Conservation (phyloP, 805 yeast species). For the Suhomyces xylopsoci region DNA sequence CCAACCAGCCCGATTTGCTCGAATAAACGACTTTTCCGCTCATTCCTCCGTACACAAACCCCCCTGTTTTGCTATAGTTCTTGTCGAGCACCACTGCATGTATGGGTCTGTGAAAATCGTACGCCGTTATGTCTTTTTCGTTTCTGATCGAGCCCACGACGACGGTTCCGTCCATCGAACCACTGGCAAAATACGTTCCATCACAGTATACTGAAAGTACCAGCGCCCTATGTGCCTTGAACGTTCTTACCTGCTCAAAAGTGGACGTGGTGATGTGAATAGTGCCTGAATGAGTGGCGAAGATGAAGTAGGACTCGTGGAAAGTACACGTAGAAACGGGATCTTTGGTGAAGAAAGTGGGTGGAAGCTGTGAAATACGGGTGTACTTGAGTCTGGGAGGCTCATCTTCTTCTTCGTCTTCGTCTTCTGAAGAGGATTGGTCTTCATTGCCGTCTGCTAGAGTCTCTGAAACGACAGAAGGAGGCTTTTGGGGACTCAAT, state of each 20-base stretch:
- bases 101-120: conserved; percentile 82
- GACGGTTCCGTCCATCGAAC: conserved; percentile 91
- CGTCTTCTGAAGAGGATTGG: conserved; percentile 15
- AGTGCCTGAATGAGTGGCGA: conserved; percentile 89
- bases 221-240: conserved; percentile 84
- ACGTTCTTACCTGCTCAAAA: conserved; percentile 61
- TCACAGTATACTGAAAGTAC: conserved; percentile 70
- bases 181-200: conserved; percentile 75
- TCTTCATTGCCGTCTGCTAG: conserved; percentile 4
- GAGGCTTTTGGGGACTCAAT: background rate
- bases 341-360: conserved; percentile 68
- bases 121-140: conserved; percentile 62
- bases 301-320: conserved; percentile 59
- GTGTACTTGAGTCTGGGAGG: conserved; percentile 78
- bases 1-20: conserved; percentile 76
- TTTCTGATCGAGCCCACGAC: conserved; percentile 70
- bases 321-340: conserved; percentile 71
- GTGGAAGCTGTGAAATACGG: conserved; percentile 62
- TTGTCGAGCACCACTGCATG: conserved; percentile 82
- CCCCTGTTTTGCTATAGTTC: conserved; percentile 56
- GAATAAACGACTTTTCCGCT: conserved; percentile 78
- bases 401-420: conserved; percentile 38
- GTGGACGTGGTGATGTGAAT: conserved; percentile 65
- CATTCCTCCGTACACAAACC: conserved; percentile 86
- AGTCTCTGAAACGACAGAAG: background rate